phyloP scores from a whole-genome alignment of 768 basidiomycete species.

The Asterophora lycoperdoides region DNA sequence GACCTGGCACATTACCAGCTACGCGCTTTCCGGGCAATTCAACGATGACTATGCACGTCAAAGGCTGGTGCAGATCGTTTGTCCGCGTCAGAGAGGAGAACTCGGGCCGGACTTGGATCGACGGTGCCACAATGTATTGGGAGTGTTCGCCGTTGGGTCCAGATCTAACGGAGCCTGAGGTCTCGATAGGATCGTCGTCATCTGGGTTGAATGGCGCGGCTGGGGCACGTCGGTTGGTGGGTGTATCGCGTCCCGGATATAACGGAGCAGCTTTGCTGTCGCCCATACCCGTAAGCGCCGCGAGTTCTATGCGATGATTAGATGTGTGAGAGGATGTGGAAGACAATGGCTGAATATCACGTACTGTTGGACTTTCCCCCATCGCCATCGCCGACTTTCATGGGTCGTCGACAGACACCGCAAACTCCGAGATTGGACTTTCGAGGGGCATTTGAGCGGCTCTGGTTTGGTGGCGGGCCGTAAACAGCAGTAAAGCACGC shows the following conservation, averaged over 20 bases:
- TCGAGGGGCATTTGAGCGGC: conserved; percentile 50
- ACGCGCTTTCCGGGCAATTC: conserved; percentile 81
- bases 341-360: conserved; percentile 20
- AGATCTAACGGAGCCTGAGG: conserved; percentile 46
- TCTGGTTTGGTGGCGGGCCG: conserved; percentile 70
- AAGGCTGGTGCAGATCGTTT: conserved; percentile 66
- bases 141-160: conserved; percentile 40
- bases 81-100: conserved; percentile 77
- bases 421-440: conserved; percentile 90
- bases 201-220: conserved; percentile 57
- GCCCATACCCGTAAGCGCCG: conserved; percentile 88
- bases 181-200: conserved; percentile 84
- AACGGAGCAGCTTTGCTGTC: conserved; percentile 50
- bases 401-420: conserved; percentile 93
- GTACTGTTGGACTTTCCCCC: conserved; percentile 87
- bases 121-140: conserved; percentile 82
- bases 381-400: conserved; percentile 92
- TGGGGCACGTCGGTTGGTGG: conserved; percentile 36
- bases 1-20: conserved; percentile 47
- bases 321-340: conserved; percentile 8
- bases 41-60: conserved; percentile 92
- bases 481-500: conserved; percentile 98
- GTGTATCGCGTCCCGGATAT: conserved; percentile 69
- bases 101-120: conserved; percentile 92
- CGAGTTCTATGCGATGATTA: conserved; percentile 61